A percentile compares a stretch with the other conserved stretches of the same genome.
Evolutionary conservation across 1,284 basidiomycete species (phyloP).

Genomic region (Rhodotorula sp.): DNA sequence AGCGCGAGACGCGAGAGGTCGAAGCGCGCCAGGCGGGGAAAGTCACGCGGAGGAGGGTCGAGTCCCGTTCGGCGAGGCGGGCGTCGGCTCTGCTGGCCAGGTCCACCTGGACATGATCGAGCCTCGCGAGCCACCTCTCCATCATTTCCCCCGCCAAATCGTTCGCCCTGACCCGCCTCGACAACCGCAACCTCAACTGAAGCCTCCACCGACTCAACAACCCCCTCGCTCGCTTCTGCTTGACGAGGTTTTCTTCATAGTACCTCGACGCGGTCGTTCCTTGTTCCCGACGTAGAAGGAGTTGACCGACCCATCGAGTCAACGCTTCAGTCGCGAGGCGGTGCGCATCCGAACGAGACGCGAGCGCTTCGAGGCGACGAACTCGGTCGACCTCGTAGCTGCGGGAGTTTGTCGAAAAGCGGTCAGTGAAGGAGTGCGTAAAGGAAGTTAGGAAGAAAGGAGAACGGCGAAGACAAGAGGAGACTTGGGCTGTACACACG

Average conservation of each 20-base stretch:
- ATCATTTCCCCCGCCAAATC: neutral
- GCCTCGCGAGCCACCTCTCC: conserved; percentile 2
- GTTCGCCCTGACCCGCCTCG: neutral
- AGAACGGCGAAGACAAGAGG: neutral
- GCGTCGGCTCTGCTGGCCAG: neutral
- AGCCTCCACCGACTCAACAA: conserved; percentile 6
- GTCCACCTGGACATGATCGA: conserved; percentile 12
- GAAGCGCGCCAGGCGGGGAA: conserved; percentile 9
- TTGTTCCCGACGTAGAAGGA: neutral
- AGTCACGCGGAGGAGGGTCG: neutral
- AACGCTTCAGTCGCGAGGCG: neutral
- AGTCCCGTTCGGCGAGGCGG: neutral
- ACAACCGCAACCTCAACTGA: neutral
- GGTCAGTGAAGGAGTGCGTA: no score
- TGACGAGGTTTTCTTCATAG: neutral
- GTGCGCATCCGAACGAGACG: neutral
- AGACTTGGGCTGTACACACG: neutral
- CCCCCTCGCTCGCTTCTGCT: neutral
- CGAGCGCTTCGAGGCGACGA: conserved; percentile 3
- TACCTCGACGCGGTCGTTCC: neutral
- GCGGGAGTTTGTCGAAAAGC: neutral
- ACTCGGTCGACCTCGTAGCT: neutral
- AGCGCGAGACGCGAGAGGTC: neutral
- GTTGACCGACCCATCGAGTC: neutral
- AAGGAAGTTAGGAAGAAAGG: neutral